Percentiles rank a stretch among this genome's conserved stretches.
Evolutionary conservation across 2,329 filamentous ascomycete species (phyloP).

Genomic region (Arthrobotrys iridis): DNA sequence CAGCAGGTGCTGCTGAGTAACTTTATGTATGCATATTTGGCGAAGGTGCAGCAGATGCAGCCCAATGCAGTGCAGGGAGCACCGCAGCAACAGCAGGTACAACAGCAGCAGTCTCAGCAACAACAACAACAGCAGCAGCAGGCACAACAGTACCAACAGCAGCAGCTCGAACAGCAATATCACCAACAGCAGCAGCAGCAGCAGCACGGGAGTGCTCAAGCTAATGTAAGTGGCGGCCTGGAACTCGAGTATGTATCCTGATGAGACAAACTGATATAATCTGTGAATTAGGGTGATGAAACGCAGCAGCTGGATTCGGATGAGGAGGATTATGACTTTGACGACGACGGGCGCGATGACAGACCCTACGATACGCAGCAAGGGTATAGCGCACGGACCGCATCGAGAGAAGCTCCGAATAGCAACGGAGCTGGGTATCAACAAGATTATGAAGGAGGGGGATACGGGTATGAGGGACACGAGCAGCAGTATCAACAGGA

Average conservation of each 20-base stretch:
- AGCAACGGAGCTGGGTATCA: slow-evolving; percentile 59
- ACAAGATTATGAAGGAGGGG: slow-evolving; percentile 66
- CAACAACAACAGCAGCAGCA: slow-evolving; percentile 58
- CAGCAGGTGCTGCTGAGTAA: slow-evolving; percentile 97
- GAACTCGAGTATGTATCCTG: slow-evolving; percentile 18
- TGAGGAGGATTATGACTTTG: slow-evolving; percentile 59
- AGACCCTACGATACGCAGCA: slow-evolving; percentile 53
- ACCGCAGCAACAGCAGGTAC: slow-evolving; percentile 60
- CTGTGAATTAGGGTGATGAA: slow-evolving; percentile 40
- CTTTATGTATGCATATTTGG: slow-evolving; percentile 99
- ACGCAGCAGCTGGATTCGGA: slow-evolving; percentile 59
- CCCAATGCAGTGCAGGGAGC: slow-evolving; percentile 79
- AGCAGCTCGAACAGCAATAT: slow-evolving; percentile 61
- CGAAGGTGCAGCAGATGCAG: slow-evolving; percentile 98
- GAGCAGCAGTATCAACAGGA: slow-evolving; percentile 54
- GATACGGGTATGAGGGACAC: slow-evolving; percentile 62
- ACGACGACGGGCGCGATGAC: slow-evolving; percentile 57
- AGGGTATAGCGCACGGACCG: slow-evolving; percentile 34
- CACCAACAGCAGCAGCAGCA: slow-evolving; percentile 39
- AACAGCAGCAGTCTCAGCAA: slow-evolving; percentile 57
- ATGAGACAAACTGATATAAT: background rate
- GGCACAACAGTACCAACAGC: slow-evolving; percentile 62
- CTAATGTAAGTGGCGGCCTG: slow-evolving; percentile 55
- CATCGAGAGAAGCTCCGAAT: slow-evolving; percentile 15
- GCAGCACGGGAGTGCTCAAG: slow-evolving; percentile 27